These are phyloP conservation scores for Arxiozyma slooffiae DNA, from an alignment of 1,139 yeast genomes.

Conservation along the genomic window DNA sequence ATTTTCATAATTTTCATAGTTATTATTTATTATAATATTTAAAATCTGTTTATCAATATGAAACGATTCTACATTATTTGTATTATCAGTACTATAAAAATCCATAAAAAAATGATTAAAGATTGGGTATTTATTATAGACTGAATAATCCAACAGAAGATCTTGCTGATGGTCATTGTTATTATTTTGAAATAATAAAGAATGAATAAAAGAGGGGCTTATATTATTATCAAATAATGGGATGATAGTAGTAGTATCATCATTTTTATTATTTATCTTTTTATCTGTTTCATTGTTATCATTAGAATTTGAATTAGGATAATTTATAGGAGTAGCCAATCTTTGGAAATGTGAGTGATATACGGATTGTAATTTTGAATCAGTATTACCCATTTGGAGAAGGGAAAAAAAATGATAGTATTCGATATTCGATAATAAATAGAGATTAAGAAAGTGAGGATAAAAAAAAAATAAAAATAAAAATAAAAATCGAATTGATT, in stretches of 20 bases:
- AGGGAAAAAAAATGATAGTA: too few relatives aligned
- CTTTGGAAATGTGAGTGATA: slow-evolving; percentile 43
- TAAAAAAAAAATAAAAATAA: too few relatives aligned
- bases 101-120: not conserved
- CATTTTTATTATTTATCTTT: too few relatives aligned
- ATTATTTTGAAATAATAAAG: not conserved
- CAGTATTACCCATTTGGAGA: slow-evolving; percentile 56
- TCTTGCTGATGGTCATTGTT: not conserved
- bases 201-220: not conserved
- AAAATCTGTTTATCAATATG: slow-evolving; percentile 38
- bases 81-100: too few relatives aligned
- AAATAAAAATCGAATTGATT: too few relatives aligned
- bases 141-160: not conserved
- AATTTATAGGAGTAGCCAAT: not conserved
- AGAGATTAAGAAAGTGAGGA: too few relatives aligned
- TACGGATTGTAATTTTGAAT: slow-evolving; percentile 47
- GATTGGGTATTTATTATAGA: not conserved
- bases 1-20: slow-evolving; percentile 45
- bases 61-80: not conserved
- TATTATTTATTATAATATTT: slow-evolving; percentile 47
- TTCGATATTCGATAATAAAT: too few relatives aligned
- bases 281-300: too few relatives aligned
- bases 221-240: slow-evolving; percentile 13
- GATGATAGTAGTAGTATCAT: not conserved
- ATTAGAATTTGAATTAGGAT: slow-evolving; percentile 20